These are phyloP conservation scores for Aspergillus sp. DNA, from an alignment of 2,329 filamentous ascomycete species.

Conservation along the genomic window DNA sequence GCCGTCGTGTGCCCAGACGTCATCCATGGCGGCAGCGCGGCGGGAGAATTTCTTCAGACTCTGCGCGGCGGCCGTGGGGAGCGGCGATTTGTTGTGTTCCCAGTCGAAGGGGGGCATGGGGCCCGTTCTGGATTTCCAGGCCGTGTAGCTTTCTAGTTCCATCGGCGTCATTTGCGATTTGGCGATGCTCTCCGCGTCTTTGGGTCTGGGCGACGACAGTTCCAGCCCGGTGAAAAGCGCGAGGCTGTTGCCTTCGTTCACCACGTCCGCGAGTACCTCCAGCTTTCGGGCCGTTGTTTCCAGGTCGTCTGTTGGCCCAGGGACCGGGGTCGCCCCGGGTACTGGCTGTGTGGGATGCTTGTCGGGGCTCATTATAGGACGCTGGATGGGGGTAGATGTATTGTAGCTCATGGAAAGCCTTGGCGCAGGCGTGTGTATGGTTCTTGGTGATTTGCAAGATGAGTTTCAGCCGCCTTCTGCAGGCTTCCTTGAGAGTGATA, in stretches of 20 bases:
- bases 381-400: not conserved
- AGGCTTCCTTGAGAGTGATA: too few species aligned
- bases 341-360: not conserved
- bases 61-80: constrained; percentile 10
- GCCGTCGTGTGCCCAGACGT: constrained; percentile 12
- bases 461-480: too few species aligned
- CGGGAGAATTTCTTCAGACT: constrained; percentile 11
- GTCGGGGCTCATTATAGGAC: not conserved
- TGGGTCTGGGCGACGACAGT: constrained; percentile 2
- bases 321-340: constrained; percentile 7
- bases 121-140: constrained; percentile 6
- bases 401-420: not conserved
- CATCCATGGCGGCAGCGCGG: constrained; percentile 13
- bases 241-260: constrained; percentile 11
- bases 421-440: too few species aligned
- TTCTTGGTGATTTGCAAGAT: too few species aligned
- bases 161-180: constrained; percentile 7
- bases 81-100: constrained; percentile 7
- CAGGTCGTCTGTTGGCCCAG: constrained; percentile 9
- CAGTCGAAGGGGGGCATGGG: constrained; percentile 9
- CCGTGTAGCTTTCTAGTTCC: constrained; percentile 9
- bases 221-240: constrained; percentile 12
- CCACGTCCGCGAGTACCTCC: constrained; percentile 7
- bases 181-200: constrained; percentile 7
- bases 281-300: constrained; percentile 11